phyloP scores from a whole-genome alignment of 495 filamentous ascomycete genomes.

The Entonaema liquescens region DNA sequence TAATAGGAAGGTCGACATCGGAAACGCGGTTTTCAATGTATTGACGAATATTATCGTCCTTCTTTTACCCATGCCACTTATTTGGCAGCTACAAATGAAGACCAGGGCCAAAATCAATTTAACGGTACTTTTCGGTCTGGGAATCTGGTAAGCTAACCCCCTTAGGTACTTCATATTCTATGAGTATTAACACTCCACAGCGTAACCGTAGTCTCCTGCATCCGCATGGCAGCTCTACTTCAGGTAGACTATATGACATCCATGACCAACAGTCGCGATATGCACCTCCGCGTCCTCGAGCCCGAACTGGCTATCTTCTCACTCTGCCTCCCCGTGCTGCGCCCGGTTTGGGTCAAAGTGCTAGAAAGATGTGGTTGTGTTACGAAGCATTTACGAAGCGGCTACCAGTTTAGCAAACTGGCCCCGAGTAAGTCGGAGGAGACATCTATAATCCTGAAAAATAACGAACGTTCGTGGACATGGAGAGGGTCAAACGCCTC shows the following conservation, averaged over 20 bases:
- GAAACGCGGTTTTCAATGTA: conserved; percentile 41
- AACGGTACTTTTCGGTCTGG: conserved; percentile 49
- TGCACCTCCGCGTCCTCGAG: conserved; percentile 31
- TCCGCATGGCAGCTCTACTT: conserved; percentile 17
- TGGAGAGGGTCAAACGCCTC: not conserved
- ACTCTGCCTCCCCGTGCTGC: conserved; percentile 21
- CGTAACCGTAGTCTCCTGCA: conserved; percentile 16
- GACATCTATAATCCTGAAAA: too few relatives aligned
- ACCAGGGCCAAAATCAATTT: conserved; percentile 47
- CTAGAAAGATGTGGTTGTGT: not conserved
- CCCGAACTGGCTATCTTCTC: conserved; percentile 31
- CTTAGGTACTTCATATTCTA: not conserved
- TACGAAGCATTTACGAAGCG: not conserved
- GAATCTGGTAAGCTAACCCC: conserved; percentile 45
- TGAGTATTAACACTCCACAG: not conserved
- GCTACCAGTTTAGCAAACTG: not conserved
- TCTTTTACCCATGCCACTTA: conserved; percentile 48
- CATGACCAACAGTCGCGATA: not conserved
- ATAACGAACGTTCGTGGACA: not conserved
- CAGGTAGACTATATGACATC: not conserved
- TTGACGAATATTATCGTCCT: conserved; percentile 51
- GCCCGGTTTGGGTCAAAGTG: conserved; percentile 12
- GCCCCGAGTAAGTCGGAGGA: not conserved
- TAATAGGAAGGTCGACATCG: conserved; percentile 35
- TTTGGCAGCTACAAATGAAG: conserved; percentile 51